Evolutionary conservation across 1,284 basidiomycete species (phyloP), one percentile per base, ranked within the genome.

Genomic region (Trametes polyzona): DNA sequence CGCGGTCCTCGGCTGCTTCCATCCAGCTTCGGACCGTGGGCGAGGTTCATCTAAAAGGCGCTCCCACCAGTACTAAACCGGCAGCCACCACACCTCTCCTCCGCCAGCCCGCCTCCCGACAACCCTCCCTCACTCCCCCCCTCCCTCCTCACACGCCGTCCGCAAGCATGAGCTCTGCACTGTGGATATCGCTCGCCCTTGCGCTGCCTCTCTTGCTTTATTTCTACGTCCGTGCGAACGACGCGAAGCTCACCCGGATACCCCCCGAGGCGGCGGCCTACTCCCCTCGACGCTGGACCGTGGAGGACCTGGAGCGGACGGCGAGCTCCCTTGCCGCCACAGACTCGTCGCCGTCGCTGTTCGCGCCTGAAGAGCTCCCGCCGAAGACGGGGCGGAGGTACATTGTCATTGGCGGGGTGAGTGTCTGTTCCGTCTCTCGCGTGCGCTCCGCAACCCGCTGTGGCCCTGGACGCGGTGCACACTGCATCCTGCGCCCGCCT

Each of bases 341-440:
- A 9, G 67, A 66, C 37, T 65, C 69, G 6, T 67, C 73, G 0
- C 73, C 73, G 64, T 76, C 47, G 71, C 68, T 33, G 55, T 70
- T 55, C 52, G 73, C 27, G 62, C 71, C 57, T 11, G 73, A 72
- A 10, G 72, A 76, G 59, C 69, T 85, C 26, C 81, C 82, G 4
- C 78, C 78, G 1, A 79, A 74, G 63, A 86, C 83, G 0, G 82
- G 81, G 11, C 73, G 84, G 53, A 73, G 80, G 43, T 86, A 86
- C 62, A 81, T 85, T 48, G 74, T 85, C 2, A 69, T 81, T 41
- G 83, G 83, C 41, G 83, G 83, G 59, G 82, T 84, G 66, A 60
- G 76, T 61, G 21, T 27, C 17, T 7, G 10, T 17, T 17, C 27
- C 17, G 9, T 47, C 32, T n/a, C 27, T 41, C 27, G 24, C 36